Conservation (phyloP, 306 rosid species). For the Mimosa pudica region DNA sequence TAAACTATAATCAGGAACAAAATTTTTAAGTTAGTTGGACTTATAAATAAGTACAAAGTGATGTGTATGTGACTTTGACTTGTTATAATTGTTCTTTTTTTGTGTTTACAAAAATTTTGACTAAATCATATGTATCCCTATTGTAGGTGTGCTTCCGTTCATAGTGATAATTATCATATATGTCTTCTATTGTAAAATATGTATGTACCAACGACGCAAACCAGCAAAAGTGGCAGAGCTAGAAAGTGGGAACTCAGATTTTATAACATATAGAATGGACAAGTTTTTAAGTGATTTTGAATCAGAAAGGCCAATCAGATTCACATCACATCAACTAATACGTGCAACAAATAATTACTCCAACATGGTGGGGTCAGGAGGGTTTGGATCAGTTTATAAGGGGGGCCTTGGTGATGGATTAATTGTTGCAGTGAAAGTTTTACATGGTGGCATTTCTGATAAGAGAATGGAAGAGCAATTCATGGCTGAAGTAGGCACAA, state of each 20-base stretch:
- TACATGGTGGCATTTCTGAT: slow-evolving; percentile 26
- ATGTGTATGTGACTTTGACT: no score
- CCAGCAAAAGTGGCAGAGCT: not conserved
- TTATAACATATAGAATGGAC: slow-evolving; percentile 13
- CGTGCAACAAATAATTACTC: slow-evolving; percentile 33
- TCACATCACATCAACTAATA: slow-evolving; percentile 31
- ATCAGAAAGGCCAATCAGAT: slow-evolving; percentile 37
- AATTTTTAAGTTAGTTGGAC: no score
- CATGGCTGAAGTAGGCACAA: slow-evolving; percentile 49
- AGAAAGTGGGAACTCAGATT: not conserved
- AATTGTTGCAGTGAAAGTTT: slow-evolving; percentile 40
- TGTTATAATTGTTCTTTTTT: not conserved
- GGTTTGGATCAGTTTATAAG: slow-evolving; percentile 41
- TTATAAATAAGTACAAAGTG: no score
- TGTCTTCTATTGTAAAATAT: not conserved
- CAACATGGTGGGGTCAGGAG: slow-evolving; percentile 38
- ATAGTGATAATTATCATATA: not conserved
- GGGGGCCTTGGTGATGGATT: slow-evolving; percentile 34
- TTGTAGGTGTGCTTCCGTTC: not conserved
- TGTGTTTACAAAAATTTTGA: not conserved
- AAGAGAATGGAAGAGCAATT: slow-evolving; percentile 39
- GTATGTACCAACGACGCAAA: not conserved
- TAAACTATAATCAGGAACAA: no score
- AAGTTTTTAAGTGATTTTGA: slow-evolving; percentile 31
- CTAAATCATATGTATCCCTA: not conserved